phyloP scores from a whole-genome alignment of 2,329 filamentous ascomycete genomes.

The Sporothrix luriei region DNA sequence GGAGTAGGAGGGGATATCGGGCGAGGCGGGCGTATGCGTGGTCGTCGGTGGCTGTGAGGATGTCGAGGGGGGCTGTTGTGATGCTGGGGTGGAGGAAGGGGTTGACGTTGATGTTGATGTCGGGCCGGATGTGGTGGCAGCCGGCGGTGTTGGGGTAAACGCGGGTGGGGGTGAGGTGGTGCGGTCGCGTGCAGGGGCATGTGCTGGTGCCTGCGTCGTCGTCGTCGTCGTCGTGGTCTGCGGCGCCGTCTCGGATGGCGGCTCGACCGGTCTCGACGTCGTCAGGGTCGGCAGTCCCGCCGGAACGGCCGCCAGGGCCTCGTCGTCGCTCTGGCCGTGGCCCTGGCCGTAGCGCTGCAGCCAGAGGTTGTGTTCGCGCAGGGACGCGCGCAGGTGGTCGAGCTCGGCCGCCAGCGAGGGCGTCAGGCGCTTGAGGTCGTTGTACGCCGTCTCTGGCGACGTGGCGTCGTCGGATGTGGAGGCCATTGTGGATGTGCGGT shows the following conservation, averaged over 20 bases:
- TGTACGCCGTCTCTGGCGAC: constrained; percentile 37
- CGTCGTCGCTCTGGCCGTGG: constrained; percentile 32
- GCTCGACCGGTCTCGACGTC: background rate
- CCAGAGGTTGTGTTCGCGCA: constrained; percentile 43
- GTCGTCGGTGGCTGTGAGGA: background rate
- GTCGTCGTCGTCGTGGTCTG: too few relatives aligned
- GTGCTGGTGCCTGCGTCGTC: too few relatives aligned
- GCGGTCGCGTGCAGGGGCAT: background rate
- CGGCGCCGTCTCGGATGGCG: background rate
- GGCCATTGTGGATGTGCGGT: background rate
- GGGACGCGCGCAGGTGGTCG: constrained; percentile 40
- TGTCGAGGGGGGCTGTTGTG: background rate
- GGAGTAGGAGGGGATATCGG: constrained; percentile 34
- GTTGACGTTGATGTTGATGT: background rate
- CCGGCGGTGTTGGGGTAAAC: background rate
- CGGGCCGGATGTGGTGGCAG: background rate
- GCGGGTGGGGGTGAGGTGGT: background rate
- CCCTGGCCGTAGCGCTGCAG: constrained; percentile 40
- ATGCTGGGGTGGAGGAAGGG: background rate
- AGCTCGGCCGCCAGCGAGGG: constrained; percentile 40
- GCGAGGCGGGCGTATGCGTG: background rate
- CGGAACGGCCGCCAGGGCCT: constrained; percentile 1
- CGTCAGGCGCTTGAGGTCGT: constrained; percentile 40
- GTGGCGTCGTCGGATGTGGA: constrained; percentile 1
- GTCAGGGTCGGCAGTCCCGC: constrained; percentile 23